Evolutionary conservation across 306 rosid species (phyloP), one percentile per base, ranked within the genome.

Genomic region (Prunus salicina): DNA sequence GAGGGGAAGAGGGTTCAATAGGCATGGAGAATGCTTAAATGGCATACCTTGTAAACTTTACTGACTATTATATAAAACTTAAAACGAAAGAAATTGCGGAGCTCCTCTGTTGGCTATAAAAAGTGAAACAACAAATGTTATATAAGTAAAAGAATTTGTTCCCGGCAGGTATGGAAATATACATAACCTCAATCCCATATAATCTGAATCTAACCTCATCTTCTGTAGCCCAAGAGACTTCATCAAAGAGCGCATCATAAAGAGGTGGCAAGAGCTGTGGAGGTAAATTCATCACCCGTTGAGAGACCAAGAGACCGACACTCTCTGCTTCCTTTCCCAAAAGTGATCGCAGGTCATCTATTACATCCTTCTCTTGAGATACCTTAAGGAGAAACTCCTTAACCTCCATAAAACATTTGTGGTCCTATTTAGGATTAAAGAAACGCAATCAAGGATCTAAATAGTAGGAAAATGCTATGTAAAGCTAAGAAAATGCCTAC

Each of bases 191-290:
- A 50, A 74, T 78, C 58, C 38, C 14, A 64, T 53, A 79, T 68
- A 67, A 76, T 67, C 34, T 15, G 67, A 66, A 77, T 82, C 97
- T 86, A 81, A 95, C 97, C 93, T 95, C 99, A 75, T 95, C 99
- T 83, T 92, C 97, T 27, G 92, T 88, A 57, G 97, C 97, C 99
- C 97, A 91, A 0, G 84, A 87, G 56, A 95, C 84, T 88, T 95
- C 99, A 67, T 95, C 88, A 68, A 92, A 95, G 56, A 95, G 97
- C 52, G 88, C 92, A 66, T 82, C 91, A 68, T 92, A 95, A 74
- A 95, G 95, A 76, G 78, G 97, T 22, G 97, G 99, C 63, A 91
- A 83, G 75, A 94, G 98, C 83, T 88, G 91, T 20, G 84, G 90
- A 28, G 98, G 96, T 72, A 95, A 93, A 85, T 92, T 92, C 82